Evolutionary conservation across 805 yeast genomes (phyloP), one percentile per base, ranked within the genome.

Genomic region (Wickerhamomyces chambardii): DNA sequence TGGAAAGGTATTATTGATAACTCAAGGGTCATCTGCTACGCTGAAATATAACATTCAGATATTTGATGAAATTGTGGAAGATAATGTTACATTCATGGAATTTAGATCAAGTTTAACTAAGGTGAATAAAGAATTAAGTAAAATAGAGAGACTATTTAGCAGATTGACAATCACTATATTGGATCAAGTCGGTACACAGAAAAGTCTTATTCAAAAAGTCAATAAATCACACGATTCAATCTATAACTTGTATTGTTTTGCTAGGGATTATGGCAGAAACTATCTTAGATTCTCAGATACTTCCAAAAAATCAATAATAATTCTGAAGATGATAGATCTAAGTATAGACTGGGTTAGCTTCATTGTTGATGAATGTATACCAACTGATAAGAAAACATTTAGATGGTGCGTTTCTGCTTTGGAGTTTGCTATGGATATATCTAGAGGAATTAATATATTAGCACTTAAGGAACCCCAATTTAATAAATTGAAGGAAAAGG

Each of bases 331-430:
- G 53, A 75, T 92, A 22, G 75, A 77, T 38, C 59, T 86, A 41
- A 74, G 94, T 31, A 75, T 87, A 30, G 90, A 83, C 36, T 92
- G 98, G 98, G 81, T 92, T 15, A 75, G 86, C 37, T 90, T 87
- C 51, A 76, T 92, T 19, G 86, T 90, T 40, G 96, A 92, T 56
- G 97, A 90, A 50, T 92, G 98, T 61, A 78, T 78, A 14, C 95
- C 97, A 1, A 81, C 95, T 0, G 97, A 90, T 45, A 73, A 82
- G 36, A 83, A 78, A 47, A 90, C 97, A 0, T 92, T 92, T 52
- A 68, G 95, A 47, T 92, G 97, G 96, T 86, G 96, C 57, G 97
- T 92, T 17, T 69, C 84, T 12, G 97, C 98, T 0, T 67, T 92
- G 46, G 98, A 92, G 51, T 90, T 86, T 66, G 94, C 95, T 0